Conservation (phyloP, 768 basidiomycete species). For the Psilocybe sp. region DNA sequence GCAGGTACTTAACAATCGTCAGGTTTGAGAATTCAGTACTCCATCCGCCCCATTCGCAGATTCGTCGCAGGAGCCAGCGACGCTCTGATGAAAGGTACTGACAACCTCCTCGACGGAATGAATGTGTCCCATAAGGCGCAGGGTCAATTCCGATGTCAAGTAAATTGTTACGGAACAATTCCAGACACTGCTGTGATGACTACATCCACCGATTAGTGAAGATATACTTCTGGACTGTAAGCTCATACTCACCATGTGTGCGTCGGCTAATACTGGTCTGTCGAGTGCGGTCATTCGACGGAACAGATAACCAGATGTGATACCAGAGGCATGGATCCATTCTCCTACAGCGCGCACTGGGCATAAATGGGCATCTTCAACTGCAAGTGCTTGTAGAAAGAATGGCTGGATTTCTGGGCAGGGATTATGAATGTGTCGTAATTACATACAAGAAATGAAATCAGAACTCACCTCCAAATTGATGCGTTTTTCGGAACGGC, state of each 20-base stretch:
- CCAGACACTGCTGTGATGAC: constrained; percentile 34
- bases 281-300: constrained; percentile 26
- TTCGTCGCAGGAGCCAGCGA: constrained; percentile 31
- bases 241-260: constrained; percentile 9
- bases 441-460: not conserved
- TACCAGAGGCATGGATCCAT: constrained; percentile 22
- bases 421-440: not conserved
- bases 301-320: constrained; percentile 30
- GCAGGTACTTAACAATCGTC: constrained; percentile 41
- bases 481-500: constrained; percentile 10
- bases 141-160: constrained; percentile 36
- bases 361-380: constrained; percentile 28
- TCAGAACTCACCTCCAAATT: constrained; percentile 3
- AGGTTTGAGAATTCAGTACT: constrained; percentile 33
- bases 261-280: constrained; percentile 15
- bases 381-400: constrained; percentile 13
- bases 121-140: constrained; percentile 36
- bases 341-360: constrained; percentile 28
- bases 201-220: constrained; percentile 12
- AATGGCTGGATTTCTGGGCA: constrained; percentile 16
- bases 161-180: constrained; percentile 37
- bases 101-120: constrained; percentile 38
- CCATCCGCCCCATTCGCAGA: constrained; percentile 51
- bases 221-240: not conserved
- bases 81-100: constrained; percentile 32